A percentile compares a stretch with the other conserved stretches of the same genome.
These are phyloP conservation scores for Cyclotella choctawhatcheeana DNA, from an alignment of 108 stramenopile genomes.

Conservation along the genomic window DNA sequence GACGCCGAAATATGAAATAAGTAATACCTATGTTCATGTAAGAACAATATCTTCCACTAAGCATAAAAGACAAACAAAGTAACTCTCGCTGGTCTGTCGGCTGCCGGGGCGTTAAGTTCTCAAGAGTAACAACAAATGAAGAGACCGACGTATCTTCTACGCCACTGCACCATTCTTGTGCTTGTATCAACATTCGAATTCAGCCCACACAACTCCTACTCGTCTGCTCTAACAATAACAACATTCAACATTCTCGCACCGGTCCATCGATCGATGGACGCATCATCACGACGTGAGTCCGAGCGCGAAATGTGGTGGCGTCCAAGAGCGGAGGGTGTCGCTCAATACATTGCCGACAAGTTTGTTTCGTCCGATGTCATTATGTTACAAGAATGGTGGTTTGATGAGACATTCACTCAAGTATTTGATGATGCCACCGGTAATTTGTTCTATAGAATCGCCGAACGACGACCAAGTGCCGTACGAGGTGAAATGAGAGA, in stretches of 20 bases:
- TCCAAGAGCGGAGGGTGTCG: conserved; percentile 42
- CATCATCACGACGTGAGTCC: conserved; percentile 31
- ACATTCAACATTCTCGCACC: conserved; percentile 56
- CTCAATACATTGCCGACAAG: conserved; percentile 30
- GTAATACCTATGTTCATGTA: no score
- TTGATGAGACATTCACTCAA: conserved; percentile 26
- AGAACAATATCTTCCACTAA: no score
- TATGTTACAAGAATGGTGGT: conserved; percentile 56
- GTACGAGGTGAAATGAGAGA: conserved; percentile 24
- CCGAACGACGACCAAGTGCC: conserved; percentile 42
- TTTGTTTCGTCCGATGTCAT: conserved; percentile 38
- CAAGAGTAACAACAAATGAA: no score
- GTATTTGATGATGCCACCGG: conserved; percentile 43
- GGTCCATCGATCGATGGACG: conserved; percentile 48
- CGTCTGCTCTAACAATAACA: conserved; percentile 45
- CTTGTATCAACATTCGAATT: background rate
- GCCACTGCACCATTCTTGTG: no score
- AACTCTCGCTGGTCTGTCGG: no score
- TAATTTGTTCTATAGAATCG: conserved; percentile 34
- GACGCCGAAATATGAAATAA: no score
- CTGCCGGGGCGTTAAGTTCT: no score
- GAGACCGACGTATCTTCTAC: background rate
- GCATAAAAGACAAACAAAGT: no score
- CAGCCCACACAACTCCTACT: background rate
- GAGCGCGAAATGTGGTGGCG: conserved; percentile 54